Evolutionary conservation across 306 rosid genomes (phyloP), one percentile per base, ranked within the genome.

Genomic region (Ziziphus jujuba): DNA sequence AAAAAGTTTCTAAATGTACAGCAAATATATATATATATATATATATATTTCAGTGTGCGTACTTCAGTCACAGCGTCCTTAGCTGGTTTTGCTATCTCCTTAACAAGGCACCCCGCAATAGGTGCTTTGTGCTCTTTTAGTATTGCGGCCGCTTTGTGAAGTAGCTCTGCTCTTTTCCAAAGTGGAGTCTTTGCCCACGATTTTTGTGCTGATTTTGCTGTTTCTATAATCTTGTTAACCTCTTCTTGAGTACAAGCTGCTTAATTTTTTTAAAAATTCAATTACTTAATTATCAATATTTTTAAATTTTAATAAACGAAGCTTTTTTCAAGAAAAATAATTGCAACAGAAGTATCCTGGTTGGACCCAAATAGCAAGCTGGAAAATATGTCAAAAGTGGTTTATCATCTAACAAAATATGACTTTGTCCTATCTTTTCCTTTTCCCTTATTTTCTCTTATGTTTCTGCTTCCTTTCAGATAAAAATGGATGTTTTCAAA

Each of bases 181-280:
- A 49, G 54, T 49, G 54, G 54, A 49, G 54, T 49, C 54, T 49
- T 49, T 49, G 54, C 54, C 54, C 54, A 53, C 21, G 31, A 53
- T 22, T 53, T 54, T 23, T 54, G 58, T 54, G 58, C 58, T 19
- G 25, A 8, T 23, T 54, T 54, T 54, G 28, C 58, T 54, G 58
- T 22, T 19, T 54, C 58, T 23, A 54, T 54, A 10, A 54, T 23
- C 25, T 54, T 22, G 24, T 54, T 54, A 9, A 54, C 58, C 58
- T 54, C 58, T 54, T 54, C 28, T 20, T 54, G 58, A 9, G 2
- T 54, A 19, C 31, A 22, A 54, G 58, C 28, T 20, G n/a, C n/a
- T 5, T 10, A 48, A 3, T 7, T 13, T 12, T 13, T 5, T 4
- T 48, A 4, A 6, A 48, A 48, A 7, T 48, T 48, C 5, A 48